Percentiles rank a stretch among this genome's conserved stretches.
phyloP scores from a whole-genome alignment of 2,329 filamentous ascomycete species.

The Rhinocladiella similis region DNA sequence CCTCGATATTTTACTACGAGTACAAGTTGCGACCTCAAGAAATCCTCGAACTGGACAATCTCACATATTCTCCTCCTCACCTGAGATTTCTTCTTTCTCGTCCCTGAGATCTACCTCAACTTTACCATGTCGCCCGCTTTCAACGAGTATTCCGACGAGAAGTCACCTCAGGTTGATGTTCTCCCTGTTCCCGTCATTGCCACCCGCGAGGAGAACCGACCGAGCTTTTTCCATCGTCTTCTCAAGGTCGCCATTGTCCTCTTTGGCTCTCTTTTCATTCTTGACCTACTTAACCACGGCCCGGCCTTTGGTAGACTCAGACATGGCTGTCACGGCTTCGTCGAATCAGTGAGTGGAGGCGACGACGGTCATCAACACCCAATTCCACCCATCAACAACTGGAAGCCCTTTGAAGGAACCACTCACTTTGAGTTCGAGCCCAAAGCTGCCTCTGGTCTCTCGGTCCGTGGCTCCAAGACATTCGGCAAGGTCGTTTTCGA shows the following conservation, averaged over 20 bases:
- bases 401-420: conserved; percentile 18
- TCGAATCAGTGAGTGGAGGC: background rate
- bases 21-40: background rate
- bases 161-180: conserved; percentile 5
- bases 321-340: conserved; percentile 12
- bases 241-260: conserved; percentile 5
- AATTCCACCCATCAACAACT: conserved; percentile 55
- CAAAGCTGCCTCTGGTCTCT: conserved; percentile 11
- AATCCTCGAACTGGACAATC: background rate
- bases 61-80: background rate
- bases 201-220: background rate
- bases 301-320: background rate
- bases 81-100: background rate
- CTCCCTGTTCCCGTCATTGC: conserved; percentile 9
- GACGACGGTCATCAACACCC: conserved; percentile 82
- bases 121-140: conserved; percentile 2
- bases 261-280: conserved; percentile 4
- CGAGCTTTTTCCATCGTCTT: conserved; percentile 1
- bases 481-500: conserved; percentile 23
- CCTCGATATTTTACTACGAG: too few species aligned
- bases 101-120: background rate
- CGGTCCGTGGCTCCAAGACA: conserved; percentile 8
- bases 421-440: conserved; percentile 24
- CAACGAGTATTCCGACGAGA: conserved; percentile 1
- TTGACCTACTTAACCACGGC: conserved; percentile 4